Conservation (phyloP, 768 basidiomycete genomes). For the Clitopilus passeckerianus region DNA sequence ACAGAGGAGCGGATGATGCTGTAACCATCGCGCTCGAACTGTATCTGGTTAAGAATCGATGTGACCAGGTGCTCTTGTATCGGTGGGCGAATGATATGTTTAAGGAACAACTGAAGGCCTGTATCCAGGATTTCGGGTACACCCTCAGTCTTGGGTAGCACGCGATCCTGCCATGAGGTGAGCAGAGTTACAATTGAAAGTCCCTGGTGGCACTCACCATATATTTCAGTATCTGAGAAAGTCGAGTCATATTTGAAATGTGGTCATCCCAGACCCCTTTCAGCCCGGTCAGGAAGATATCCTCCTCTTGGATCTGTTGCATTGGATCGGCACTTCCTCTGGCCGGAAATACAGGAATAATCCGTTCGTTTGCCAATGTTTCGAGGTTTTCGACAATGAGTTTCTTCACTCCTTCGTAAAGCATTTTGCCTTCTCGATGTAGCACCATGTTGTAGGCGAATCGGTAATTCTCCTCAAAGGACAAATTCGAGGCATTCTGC, state of each 20-base stretch:
- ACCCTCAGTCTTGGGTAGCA: conserved; percentile 68
- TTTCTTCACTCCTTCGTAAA: conserved; percentile 80
- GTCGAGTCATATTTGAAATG: conserved; percentile 77
- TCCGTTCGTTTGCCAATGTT: conserved; percentile 64
- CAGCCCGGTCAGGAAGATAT: conserved; percentile 78
- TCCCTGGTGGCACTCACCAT: conserved; percentile 59
- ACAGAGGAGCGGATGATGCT: conserved; percentile 89
- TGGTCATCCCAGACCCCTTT: conserved; percentile 94
- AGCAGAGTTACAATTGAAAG: conserved; percentile 1
- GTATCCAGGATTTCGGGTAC: conserved; percentile 80
- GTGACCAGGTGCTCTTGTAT: conserved; percentile 80
- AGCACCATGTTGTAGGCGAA: conserved; percentile 95
- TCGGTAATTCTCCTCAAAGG: conserved; percentile 80
- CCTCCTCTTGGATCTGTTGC: conserved; percentile 79
- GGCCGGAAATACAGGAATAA: conserved; percentile 81
- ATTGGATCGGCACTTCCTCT: conserved; percentile 61
- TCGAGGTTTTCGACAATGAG: conserved; percentile 84
- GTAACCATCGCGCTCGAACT: conserved; percentile 88
- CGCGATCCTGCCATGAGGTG: conserved; percentile 70
- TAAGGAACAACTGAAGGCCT: conserved; percentile 78
- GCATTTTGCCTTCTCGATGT: conserved; percentile 73
- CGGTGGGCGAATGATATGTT: conserved; percentile 72
- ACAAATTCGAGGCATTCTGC: conserved; percentile 82
- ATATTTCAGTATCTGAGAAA: conserved; percentile 90
- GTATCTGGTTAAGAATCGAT: conserved; percentile 84